phyloP scores from a whole-genome alignment of 2,329 filamentous ascomycete genomes.

The Karstenula rhodostoma region DNA sequence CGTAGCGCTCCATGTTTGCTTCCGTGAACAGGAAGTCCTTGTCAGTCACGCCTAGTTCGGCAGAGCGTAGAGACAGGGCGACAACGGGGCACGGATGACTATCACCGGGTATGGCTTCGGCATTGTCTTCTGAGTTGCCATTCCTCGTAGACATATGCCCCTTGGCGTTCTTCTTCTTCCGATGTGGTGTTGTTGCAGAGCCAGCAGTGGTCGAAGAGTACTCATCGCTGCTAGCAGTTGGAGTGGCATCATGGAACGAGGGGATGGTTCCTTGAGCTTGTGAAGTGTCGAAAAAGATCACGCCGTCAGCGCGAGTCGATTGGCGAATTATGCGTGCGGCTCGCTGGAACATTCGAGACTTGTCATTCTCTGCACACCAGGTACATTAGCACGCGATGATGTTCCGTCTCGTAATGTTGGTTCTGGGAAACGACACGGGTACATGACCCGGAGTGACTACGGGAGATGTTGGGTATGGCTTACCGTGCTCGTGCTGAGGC shows the following conservation, averaged over 20 bases:
- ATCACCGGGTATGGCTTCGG: slow-evolving; percentile 13
- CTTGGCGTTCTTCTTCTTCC: slow-evolving; percentile 23
- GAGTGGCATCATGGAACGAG: slow-evolving; percentile 30
- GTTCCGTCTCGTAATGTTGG: too few species aligned
- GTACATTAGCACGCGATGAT: neutral
- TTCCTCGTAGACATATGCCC: slow-evolving; percentile 11
- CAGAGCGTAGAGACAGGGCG: slow-evolving; percentile 32
- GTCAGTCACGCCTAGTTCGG: slow-evolving; percentile 28
- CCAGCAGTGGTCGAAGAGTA: slow-evolving; percentile 41
- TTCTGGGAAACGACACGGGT: neutral
- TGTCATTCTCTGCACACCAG: slow-evolving; percentile 26
- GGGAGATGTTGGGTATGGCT: neutral
- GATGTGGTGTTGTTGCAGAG: slow-evolving; percentile 35
- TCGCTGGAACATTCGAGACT: slow-evolving; percentile 43
- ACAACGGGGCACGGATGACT: slow-evolving; percentile 37
- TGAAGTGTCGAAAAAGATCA: slow-evolving; percentile 47
- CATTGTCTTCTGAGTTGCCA: neutral
- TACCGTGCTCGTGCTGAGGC: slow-evolving; percentile 20
- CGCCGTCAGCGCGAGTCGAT: slow-evolving; percentile 43
- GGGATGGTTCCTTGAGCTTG: slow-evolving; percentile 37
- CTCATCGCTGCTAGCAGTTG: slow-evolving; percentile 34
- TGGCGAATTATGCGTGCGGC: slow-evolving; percentile 47
- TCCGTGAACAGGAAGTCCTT: slow-evolving; percentile 44
- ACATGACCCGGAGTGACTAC: neutral
- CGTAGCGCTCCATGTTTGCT: slow-evolving; percentile 44